Base-by-base conservation (phyloP, 768 basidiomycete genomes). In the Panaeolus cyanescens region DNA sequence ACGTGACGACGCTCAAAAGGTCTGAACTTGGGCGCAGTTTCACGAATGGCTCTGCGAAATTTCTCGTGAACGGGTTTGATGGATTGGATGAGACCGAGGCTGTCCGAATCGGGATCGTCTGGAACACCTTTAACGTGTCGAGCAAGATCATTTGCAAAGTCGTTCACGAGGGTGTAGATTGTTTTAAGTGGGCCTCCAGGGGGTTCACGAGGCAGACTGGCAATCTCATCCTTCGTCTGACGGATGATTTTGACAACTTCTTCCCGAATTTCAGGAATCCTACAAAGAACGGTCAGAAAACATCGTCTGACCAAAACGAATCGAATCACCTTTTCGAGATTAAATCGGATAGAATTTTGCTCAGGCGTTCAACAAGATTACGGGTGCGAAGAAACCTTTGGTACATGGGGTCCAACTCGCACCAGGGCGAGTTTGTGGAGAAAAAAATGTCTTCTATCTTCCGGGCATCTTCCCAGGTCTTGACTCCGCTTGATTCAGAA, bases 381-480 rank as follows among this genome's bases (percentile, higher is more conserved):
- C 59, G 61, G 0, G 90, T 91, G 2, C 88, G 74, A 2, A 91
- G 69, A 56, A 81, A 84, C 10, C 75, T 76, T 58, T 82, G 80
- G 59, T 83, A 82, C 17, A 76, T 71, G 0, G 71, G n/a, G 8
- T 85, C 85, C 1, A 90, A 72, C 5, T 77, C 75, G 3, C 75
- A 79, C 87, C 88, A 91, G 0, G 85, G 84, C 0, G 75, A 57
- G 0, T 70, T 80, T 17, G 74, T 72, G 7, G 75, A 59, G 65
- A 92, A 93, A 70, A 82, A 93, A 0, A 76, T 72, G 6, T 81
- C 70, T 65, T 92, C 91, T 28, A 71, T 70, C 30, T 68, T 62
- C 0, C 90, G 82, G 0, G 91, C 91, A 25, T 85, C 77, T 19
- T 70, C 72, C 86, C 88, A 91, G 1, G 84, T 79, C 50, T 85